These are phyloP conservation scores for Guadua angustifolia DNA, from an alignment of 176 grass and related monocot genomes.

Conservation along the genomic window DNA sequence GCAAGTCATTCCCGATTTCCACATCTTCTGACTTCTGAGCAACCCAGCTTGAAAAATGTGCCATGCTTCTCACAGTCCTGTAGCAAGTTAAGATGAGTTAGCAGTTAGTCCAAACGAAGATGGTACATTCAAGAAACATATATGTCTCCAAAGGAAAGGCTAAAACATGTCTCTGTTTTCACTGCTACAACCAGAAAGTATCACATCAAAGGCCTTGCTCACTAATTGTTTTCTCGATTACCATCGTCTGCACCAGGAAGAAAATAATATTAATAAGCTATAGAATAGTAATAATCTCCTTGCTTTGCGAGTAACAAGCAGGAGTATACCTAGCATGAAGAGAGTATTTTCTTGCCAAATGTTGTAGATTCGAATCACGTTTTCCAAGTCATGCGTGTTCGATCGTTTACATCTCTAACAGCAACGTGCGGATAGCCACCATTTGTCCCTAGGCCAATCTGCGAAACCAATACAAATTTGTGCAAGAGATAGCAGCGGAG, in stretches of 20 bases:
- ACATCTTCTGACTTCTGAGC: conserved; percentile 43
- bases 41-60: conserved; percentile 53
- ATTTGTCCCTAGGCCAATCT: background rate
- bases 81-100: background rate
- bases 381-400: background rate
- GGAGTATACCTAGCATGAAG: background rate
- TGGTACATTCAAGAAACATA: background rate
- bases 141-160: background rate
- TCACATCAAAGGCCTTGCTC: conserved; percentile 61
- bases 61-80: conserved; percentile 62
- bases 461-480: background rate
- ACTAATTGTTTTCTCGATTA: conserved; percentile 55
- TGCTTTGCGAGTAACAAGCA: background rate
- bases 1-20: conserved; percentile 54
- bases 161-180: conserved; percentile 56
- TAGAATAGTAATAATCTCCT: background rate
- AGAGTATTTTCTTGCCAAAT: background rate
- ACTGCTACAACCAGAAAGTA: conserved; percentile 53
- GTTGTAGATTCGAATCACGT: background rate
- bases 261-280: conserved; percentile 12
- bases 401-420: background rate
- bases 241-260: conserved; percentile 32
- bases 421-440: background rate
- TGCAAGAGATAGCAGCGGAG: background rate
- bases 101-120: background rate